Evolutionary conservation across 148 eudicot genomes (phyloP), one percentile per base, ranked within the genome.

Genomic region (Cornus kousa): DNA sequence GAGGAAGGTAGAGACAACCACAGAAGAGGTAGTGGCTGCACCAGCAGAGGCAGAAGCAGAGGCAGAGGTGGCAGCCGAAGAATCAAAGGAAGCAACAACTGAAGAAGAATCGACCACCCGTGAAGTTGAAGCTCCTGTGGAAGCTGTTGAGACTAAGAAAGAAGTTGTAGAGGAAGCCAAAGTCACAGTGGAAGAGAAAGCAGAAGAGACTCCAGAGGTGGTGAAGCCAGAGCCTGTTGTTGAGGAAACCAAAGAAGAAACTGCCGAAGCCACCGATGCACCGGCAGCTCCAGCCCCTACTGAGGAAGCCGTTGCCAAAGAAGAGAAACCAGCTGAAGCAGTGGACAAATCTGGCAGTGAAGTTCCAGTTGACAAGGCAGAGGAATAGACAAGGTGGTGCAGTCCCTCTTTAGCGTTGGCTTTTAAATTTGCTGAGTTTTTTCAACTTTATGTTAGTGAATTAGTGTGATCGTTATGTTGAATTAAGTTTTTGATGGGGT

Each of bases 321-420:
- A 43, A 74, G 87, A 81, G 83, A 60, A 80, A 60, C 57, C 82
- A 31, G n/a, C 72, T 55, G 88, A 83, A 71, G 71, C 72, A 62
- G 79, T 77, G 60, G 82, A 57, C 23, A 84, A 40, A 70, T 73
- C 84, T 5, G 70, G 69, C 19, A 35, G 80, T 40, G 90, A 86
- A 74, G 89, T 75, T 70, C 70, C 86, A 68, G 87, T 48, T 50
- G 86, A 80, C 78, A 85, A 83, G 80, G 68, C 83, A 12, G 90
- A 79, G 53, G 79, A 83, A 3, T 33, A 6, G 1, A 6, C n/a
- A 37, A 74, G 70, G 22, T 68, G 8, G 68, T 75, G 77, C 64
- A 67, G 31, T 64, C n/a, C n/a, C n/a, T n/a, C n/a, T 65, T 73
- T 65, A 0, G 71, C 74, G 28, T 71, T 72, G 73, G 71, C 31